Conservation (phyloP, 179 eudicot species). For the Silene noctiflora region DNA sequence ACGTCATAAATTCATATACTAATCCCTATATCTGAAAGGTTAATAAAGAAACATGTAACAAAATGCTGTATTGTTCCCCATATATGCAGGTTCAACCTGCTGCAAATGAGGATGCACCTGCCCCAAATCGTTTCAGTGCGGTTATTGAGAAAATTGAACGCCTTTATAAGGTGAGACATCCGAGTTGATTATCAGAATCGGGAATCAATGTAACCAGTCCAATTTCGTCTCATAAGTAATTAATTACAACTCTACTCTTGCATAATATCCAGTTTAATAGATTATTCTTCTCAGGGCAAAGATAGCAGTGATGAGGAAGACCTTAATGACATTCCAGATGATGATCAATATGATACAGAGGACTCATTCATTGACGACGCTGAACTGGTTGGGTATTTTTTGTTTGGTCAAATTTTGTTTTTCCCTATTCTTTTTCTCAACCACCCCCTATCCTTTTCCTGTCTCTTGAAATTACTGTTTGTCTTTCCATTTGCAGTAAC, state of each 20-base stretch:
- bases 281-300: constrained; percentile 54
- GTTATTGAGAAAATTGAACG: constrained; percentile 96
- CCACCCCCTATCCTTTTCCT: neutral
- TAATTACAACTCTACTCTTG: neutral
- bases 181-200: neutral
- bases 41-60: constrained; percentile 1
- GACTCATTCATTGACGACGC: constrained; percentile 95
- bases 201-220: neutral
- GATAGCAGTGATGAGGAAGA: constrained; percentile 95
- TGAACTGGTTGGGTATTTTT: constrained; percentile 66
- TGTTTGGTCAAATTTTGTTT: neutral
- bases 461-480: neutral
- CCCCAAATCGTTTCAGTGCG: constrained; percentile 71
- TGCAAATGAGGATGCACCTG: constrained; percentile 56
- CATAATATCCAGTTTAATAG: neutral
- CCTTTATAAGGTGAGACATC: constrained; percentile 65
- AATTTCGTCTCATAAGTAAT: neutral
- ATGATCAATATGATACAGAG: constrained; percentile 95
- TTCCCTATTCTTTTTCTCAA: neutral
- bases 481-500: neutral
- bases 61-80: constrained; percentile 2
- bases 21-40: neutral
- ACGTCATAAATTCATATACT: neutral
- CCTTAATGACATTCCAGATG: constrained; percentile 77
- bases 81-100: constrained; percentile 44